These are phyloP conservation scores for Eimeria brunetti DNA, from an alignment of 169 alveolate species.

Conservation along the genomic window DNA sequence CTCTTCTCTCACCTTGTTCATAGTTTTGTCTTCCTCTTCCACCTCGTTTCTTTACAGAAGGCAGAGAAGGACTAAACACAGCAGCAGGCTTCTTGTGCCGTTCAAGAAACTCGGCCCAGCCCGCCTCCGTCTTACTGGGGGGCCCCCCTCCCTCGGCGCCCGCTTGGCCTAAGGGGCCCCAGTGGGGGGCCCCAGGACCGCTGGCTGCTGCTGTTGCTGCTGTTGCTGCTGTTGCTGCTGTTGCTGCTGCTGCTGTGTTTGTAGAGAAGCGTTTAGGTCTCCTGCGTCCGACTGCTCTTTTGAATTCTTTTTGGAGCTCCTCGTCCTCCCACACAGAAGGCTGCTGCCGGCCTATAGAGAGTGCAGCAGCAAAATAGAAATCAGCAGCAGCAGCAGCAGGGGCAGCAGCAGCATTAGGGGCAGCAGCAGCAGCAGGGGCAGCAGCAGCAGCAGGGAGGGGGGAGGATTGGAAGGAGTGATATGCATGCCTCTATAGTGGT, in stretches of 20 bases:
- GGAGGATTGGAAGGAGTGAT: neutral
- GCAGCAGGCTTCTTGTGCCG: neutral
- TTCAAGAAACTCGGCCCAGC: neutral
- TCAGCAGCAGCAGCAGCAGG: no score
- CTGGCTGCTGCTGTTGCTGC: slow-evolving; percentile 10
- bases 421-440: neutral
- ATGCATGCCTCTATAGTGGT: neutral
- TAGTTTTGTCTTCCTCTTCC: neutral
- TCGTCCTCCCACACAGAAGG: neutral
- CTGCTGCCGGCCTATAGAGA: neutral
- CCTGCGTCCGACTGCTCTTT: neutral
- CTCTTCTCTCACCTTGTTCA: neutral
- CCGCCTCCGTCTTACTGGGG: neutral
- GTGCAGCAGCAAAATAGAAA: no score
- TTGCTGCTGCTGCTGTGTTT: neutral
- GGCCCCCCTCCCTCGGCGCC: neutral
- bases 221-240: no score
- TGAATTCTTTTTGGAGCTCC: slow-evolving; percentile 4
- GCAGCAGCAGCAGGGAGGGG: neutral
- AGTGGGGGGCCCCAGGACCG: neutral
- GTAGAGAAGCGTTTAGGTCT: neutral
- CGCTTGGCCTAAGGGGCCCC: no score
- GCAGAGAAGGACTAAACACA: slow-evolving; percentile 8
- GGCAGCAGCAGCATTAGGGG: no score
- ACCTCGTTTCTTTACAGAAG: neutral